Evolutionary conservation across 805 yeast genomes (phyloP).

Genomic region (Pichia gijzeniarum): DNA sequence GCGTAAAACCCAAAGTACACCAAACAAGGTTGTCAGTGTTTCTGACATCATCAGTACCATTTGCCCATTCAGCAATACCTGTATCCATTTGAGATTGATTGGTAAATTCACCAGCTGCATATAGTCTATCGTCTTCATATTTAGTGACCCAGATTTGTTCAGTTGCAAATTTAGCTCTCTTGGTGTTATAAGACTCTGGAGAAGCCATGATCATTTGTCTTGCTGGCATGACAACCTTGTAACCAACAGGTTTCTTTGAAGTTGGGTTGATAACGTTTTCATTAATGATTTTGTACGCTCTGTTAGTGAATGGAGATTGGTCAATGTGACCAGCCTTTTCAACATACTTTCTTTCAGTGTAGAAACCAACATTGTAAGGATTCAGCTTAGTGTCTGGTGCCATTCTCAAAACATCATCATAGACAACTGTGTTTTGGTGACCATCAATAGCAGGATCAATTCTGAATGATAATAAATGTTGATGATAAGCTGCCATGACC

Average conservation of each 20-base stretch:
- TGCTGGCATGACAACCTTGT: constrained; percentile 68
- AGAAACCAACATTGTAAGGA: constrained; percentile 66
- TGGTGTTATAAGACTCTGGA: constrained; percentile 54
- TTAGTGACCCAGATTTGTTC: constrained; percentile 80
- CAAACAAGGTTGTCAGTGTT: constrained; percentile 71
- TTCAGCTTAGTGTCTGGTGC: constrained; percentile 47
- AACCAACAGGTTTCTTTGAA: constrained; percentile 68
- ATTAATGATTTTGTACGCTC: constrained; percentile 69
- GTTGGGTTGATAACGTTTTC: constrained; percentile 65
- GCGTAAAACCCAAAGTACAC: constrained; percentile 79
- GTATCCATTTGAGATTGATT: constrained; percentile 69
- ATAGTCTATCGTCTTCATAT: constrained; percentile 63
- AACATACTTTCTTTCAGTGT: constrained; percentile 53
- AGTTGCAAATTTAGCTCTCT: constrained; percentile 71
- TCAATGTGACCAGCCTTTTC: constrained; percentile 69
- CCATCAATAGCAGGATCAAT: constrained; percentile 82
- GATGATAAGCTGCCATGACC: constrained; percentile 80
- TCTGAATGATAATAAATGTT: constrained; percentile 72
- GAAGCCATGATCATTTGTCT: constrained; percentile 69
- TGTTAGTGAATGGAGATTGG: constrained; percentile 68
- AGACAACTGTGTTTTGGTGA: constrained; percentile 65
- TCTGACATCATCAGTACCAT: constrained; percentile 61
- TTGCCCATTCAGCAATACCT: constrained; percentile 67
- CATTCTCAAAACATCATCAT: constrained; percentile 62
- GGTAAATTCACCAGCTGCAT: constrained; percentile 82